Evolutionary conservation across 805 yeast genomes (phyloP), one percentile per base, ranked within the genome.

Genomic region (Hanseniaspora jakobsenii): DNA sequence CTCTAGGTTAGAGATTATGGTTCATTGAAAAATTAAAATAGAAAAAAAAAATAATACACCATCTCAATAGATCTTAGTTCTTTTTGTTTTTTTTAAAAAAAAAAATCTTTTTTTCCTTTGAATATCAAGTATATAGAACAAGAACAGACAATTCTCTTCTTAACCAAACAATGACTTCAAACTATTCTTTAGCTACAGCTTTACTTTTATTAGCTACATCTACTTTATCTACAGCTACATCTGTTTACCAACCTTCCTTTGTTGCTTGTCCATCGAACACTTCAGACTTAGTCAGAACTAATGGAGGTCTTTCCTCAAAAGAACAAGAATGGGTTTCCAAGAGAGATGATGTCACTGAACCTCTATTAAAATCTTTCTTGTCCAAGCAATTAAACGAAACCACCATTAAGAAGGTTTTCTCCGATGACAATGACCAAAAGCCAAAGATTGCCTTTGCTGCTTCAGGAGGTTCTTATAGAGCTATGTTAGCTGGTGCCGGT

Each of bases 401-500:
- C 1, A 32, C 53, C 27, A 47, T 53, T 3, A 50, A 52, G 26
- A 37, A 43, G 26, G 44, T 61, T 22, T 57, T 60, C 44, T 47
- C 47, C 14, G 24, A 46, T 30, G 48, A 51, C 30, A 37, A 47
- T 19, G 49, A 51, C 8, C 50, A 50, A 36, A 51, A 51, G 9
- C 60, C 60, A 10, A 66, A 69, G 38, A 64, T 80, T 34, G 86
- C 75, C 3, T 51, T 72, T 23, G 78, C 85, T 6, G 75, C 78
- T 52, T 70, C 83, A 13, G 95, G 95, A 36, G 95, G 95, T 56
- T 95, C 95, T 3, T 85, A 82, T 60, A 71, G 95, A 49, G 93
- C 95, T 27, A 82, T 85, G 84, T 63, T 85, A 36, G 63, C 70
- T 47, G 94, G 94, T 2, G 94, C 94, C 12, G 95, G 95, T 28